phyloP scores from a whole-genome alignment of 352 stramenopile species.

The Globisporangium alternatum region DNA sequence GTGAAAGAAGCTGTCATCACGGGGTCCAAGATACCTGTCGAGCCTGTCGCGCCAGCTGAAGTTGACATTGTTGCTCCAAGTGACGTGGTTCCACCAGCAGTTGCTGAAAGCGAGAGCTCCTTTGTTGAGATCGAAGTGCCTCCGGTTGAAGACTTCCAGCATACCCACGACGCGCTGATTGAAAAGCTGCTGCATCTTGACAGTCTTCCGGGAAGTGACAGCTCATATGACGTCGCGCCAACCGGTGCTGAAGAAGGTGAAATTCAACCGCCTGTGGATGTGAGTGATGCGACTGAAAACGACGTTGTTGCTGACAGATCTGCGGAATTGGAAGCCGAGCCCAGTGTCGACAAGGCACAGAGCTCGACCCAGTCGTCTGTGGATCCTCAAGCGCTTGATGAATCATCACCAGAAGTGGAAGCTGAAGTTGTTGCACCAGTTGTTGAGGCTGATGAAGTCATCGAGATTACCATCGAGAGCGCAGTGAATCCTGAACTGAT shows the following conservation, averaged over 20 bases:
- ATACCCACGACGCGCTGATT: conserved; percentile 6
- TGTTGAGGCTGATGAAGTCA: conserved; percentile 1
- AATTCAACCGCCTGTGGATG: not conserved
- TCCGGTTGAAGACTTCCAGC: conserved; percentile 1
- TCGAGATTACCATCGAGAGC: conserved; percentile 15
- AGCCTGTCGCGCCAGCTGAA: not conserved
- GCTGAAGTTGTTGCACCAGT: not conserved
- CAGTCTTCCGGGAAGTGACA: conserved; percentile 1
- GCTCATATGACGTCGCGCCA: not conserved
- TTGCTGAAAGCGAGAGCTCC: not conserved
- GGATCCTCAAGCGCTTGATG: not conserved
- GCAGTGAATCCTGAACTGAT: conserved; percentile 14
- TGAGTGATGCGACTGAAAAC: not conserved
- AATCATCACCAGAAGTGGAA: not conserved
- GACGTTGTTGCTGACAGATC: not conserved
- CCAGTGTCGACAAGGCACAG: not conserved
- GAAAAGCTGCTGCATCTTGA: conserved; percentile 14
- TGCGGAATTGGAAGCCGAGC: not conserved
- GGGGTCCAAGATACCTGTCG: not conserved
- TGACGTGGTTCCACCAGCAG: not conserved
- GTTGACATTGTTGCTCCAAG: not conserved
- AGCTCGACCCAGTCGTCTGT: not conserved
- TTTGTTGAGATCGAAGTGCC: conserved; percentile 13
- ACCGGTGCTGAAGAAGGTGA: not conserved
- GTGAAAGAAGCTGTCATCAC: not conserved